Evolutionary conservation across 805 yeast species (phyloP).

Genomic region (Komagataella ulmi): DNA sequence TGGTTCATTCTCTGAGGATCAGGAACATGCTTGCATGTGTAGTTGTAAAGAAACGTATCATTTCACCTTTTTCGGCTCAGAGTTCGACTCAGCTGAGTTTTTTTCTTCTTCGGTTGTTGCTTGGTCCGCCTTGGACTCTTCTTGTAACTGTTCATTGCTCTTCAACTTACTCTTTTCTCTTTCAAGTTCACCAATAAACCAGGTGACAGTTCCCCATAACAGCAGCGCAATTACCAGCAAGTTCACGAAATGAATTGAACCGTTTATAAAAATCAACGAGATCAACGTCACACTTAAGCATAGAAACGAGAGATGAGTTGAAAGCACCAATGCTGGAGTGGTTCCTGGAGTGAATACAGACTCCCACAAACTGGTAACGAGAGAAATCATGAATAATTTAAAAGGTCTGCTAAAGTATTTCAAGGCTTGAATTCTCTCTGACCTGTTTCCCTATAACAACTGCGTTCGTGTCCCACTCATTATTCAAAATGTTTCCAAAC

Average conservation of each 20-base stretch:
- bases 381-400: conserved; percentile 17
- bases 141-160: conserved; percentile 25
- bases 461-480: neutral
- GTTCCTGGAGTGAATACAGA: conserved; percentile 90
- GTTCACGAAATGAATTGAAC: conserved; percentile 54
- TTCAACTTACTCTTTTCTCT: conserved; percentile 27
- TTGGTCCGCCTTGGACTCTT: conserved; percentile 10
- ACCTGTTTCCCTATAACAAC: neutral
- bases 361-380: conserved; percentile 68
- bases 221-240: conserved; percentile 27
- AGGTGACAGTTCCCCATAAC: conserved; percentile 70
- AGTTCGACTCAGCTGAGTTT: conserved; percentile 4
- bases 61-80: neutral
- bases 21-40: neutral
- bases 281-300: conserved; percentile 44
- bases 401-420: neutral
- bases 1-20: neutral
- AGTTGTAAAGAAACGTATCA: neutral
- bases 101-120: conserved; percentile 8
- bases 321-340: conserved; percentile 75
- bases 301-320: conserved; percentile 77
- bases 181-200: conserved; percentile 72
- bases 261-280: conserved; percentile 44
- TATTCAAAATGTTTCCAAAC: neutral
- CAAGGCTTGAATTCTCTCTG: neutral